phyloP scores from a whole-genome alignment of 176 grass and related monocot genomes.

The Luzula sylvatica region DNA sequence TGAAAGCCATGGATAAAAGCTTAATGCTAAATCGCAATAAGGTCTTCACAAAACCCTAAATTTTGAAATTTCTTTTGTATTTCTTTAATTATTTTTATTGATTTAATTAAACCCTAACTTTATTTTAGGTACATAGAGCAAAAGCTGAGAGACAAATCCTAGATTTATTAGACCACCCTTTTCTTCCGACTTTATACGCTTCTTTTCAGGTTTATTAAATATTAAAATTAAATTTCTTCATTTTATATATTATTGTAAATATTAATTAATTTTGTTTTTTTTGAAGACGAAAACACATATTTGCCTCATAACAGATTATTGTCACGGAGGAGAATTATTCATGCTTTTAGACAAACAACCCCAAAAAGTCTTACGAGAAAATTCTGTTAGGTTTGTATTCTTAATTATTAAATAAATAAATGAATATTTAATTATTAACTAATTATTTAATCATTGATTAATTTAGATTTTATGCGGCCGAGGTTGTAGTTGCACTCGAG shows the following conservation, averaged over 20 bases:
- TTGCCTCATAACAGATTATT: conserved; percentile 87
- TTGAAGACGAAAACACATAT: conserved; percentile 84
- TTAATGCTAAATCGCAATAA: conserved; percentile 92
- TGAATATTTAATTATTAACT: too few species aligned
- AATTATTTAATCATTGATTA: background rate
- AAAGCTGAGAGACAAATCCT: conserved; percentile 75
- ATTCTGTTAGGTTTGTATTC: conserved; percentile 63
- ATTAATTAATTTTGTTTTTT: conserved; percentile 3
- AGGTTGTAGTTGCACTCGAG: conserved; percentile 82
- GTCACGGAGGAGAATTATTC: conserved; percentile 83
- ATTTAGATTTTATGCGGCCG: conserved; percentile 80
- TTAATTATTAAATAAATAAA: background rate
- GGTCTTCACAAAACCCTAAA: too few species aligned
- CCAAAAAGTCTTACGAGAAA: conserved; percentile 64
- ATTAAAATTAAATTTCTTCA: background rate
- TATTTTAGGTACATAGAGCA: conserved; percentile 83
- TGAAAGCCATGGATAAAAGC: conserved; percentile 95
- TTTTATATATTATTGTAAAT: background rate
- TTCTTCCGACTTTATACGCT: conserved; percentile 90
- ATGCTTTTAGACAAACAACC: conserved; percentile 77
- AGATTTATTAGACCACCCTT: conserved; percentile 87
- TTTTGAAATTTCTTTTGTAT: too few species aligned
- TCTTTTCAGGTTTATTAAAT: conserved; percentile 79
- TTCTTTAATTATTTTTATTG: conserved; percentile 1
- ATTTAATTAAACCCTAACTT: conserved; percentile 5